Base-by-base conservation (phyloP, 805 yeast genomes). In the Yamadazyma takamatsuzukensis region DNA sequence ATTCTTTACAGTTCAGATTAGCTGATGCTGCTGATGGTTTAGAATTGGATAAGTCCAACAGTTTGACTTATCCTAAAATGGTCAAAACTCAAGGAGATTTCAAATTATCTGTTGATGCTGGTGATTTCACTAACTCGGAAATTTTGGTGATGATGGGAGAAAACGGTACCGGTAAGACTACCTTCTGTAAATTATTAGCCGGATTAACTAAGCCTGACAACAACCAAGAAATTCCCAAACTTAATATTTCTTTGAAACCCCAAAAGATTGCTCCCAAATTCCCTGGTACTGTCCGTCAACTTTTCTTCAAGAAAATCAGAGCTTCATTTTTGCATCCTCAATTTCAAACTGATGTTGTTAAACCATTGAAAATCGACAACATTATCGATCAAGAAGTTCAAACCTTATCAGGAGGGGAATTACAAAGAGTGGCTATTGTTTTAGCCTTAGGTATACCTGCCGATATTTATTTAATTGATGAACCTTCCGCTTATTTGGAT, bases 121-220 rank as follows among this genome's bases (percentile, higher is more conserved):
- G 99, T 67, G 89, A 83, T 38, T 93, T 90, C 67, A 81, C 95
- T 36, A 95, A 93, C 61, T 85, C 96, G 26, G 98, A 93, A 70
- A 93, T 93, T 51, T 74, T 93, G 53, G 98, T 93, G 37, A 86
- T 93, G 96, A 90, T 93, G 95, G 99, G 99, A 59, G 98, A 93
- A 69, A 93, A 93, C 63, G 99, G 99, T 70, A 93, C 98, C 13
- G 99, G 99, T 72, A 93, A 93, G 70, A 93, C 99, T 25, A 93
- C 99, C 11, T 81, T 93, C 71, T 90, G 97, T 76, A 85, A 83
- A 61, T 70, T 93, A 53, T 72, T 93, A 53, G 97, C 99, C 15
- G 98, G 97, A 56, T 87, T 87, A 17, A 73, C 86, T 47, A 72
- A 83, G 30, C 90, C 98, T 19, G 98, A 93, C 64, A 76, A 74